Percentiles rank a stretch among this genome's conserved stretches.
Evolutionary conservation across 805 yeast species (phyloP).

Genomic region (Teunomyces aglyptinius): DNA sequence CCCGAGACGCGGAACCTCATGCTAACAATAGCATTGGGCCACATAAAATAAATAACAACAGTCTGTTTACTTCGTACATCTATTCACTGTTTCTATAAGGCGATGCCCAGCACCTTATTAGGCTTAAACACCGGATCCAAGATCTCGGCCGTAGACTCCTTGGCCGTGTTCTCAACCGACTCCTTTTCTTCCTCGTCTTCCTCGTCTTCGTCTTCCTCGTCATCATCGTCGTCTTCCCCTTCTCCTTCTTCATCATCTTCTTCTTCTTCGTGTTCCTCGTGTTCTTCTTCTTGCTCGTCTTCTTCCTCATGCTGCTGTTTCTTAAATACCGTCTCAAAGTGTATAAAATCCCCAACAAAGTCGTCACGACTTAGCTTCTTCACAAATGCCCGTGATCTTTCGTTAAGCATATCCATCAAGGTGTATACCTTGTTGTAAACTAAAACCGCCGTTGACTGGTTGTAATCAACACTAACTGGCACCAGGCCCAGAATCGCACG

Average conservation of each 20-base stretch:
- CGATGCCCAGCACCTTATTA: slow-evolving; percentile 1
- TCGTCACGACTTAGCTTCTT: slow-evolving; percentile 20
- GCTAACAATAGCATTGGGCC: neutral
- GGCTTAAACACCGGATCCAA: slow-evolving; percentile 26
- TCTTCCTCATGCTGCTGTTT: slow-evolving; percentile 10
- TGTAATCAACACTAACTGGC: slow-evolving; percentile 12
- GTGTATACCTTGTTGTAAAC: slow-evolving; percentile 24
- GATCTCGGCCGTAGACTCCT: slow-evolving; percentile 14
- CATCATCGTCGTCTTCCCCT: slow-evolving; percentile 12
- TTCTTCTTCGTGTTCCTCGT: slow-evolving; percentile 12
- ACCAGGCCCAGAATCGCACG: slow-evolving; percentile 10
- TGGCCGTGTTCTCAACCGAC: neutral
- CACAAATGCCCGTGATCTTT: slow-evolving; percentile 19
- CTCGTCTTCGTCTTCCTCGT: slow-evolving; percentile 9
- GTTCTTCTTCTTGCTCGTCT: slow-evolving; percentile 12
- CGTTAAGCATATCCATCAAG: slow-evolving; percentile 13
- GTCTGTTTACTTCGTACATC: slow-evolving; percentile 1
- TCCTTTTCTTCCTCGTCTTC: slow-evolving; percentile 4
- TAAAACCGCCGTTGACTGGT: slow-evolving; percentile 18
- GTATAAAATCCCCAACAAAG: slow-evolving; percentile 29
- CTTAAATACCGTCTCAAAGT: slow-evolving; percentile 19
- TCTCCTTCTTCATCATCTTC: slow-evolving; percentile 1
- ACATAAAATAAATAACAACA: neutral
- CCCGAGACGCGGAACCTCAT: neutral
- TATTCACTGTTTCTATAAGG: neutral